A percentile compares a stretch with the other conserved stretches of the same genome.
Evolutionary conservation across 306 rosid genomes (phyloP).

Genomic region (Rosa multiflora): DNA sequence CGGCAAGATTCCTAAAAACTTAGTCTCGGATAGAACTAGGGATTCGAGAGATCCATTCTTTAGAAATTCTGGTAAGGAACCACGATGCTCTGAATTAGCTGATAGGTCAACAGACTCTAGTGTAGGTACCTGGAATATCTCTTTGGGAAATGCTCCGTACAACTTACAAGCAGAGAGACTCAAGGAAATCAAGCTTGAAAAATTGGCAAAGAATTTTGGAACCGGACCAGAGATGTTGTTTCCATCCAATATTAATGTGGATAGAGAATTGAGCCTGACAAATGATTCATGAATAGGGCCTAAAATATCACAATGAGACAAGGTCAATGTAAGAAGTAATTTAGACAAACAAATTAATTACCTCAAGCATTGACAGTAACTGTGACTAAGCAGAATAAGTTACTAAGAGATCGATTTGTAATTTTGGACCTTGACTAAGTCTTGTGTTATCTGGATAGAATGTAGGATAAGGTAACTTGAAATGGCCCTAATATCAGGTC

Average conservation of each 20-base stretch:
- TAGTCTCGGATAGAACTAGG: not conserved
- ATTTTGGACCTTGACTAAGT: too few species aligned
- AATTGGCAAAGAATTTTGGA: slow-evolving; percentile 16
- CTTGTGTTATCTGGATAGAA: too few species aligned
- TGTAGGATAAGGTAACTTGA: too few species aligned
- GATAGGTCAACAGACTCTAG: slow-evolving; percentile 2
- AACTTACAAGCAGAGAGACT: not conserved
- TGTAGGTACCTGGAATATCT: slow-evolving; percentile 22
- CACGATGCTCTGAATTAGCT: slow-evolving; percentile 1
- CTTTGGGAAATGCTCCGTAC: slow-evolving; percentile 17
- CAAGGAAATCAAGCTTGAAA: slow-evolving; percentile 20
- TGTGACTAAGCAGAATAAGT: too few species aligned
- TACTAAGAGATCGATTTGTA: too few species aligned
- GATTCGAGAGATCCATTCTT: not conserved
- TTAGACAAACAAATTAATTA: too few species aligned
- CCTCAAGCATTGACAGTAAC: too few species aligned
- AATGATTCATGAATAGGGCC: slow-evolving; percentile 7
- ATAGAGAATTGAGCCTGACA: slow-evolving; percentile 2
- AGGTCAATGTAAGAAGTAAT: not conserved
- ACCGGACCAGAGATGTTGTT: slow-evolving; percentile 7
- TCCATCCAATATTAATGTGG: not conserved
- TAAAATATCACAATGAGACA: not conserved
- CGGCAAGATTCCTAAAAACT: slow-evolving; percentile 21
- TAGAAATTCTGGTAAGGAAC: slow-evolving; percentile 17
- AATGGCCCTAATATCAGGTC: too few species aligned